Base-by-base conservation (phyloP, 768 basidiomycete species). In the Rhizopogon rudus region DNA sequence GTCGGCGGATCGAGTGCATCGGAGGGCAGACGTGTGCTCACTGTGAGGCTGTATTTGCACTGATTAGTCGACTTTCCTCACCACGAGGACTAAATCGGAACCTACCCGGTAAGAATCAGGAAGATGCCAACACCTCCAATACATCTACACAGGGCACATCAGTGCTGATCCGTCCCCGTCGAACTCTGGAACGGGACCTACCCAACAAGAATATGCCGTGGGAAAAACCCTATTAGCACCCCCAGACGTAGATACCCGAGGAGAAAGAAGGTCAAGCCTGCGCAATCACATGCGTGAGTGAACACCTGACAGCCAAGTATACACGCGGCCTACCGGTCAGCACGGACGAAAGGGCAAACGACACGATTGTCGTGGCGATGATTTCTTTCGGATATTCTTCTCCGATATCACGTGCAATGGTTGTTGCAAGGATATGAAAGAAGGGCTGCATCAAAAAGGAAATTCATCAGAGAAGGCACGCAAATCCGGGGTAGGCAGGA, bases 41-140 rank as follows among this genome's bases (percentile, higher is more conserved):
- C 92, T 9, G 93, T 87, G 33, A 98, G 75, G 12, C 93, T 90
- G 57, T 40, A 40, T 33, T 40, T 42, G 16, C 17, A 13, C 17
- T 35, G 31, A 29, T 49, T 4, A 39, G 28, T 25, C 45, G 9
- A 42, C 22, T 10, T 49, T 14, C 1, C 35, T 25, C 35, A 46
- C 0, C 14, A 35, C 29, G 25, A 41, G 20, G 25, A 44, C 35
- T 45, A 35, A 40, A 31, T 53, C 9, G 40, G 59, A n/a, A 63
- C 79, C 54, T 61, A 90, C 88, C 93, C 94, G 0, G 95, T 98
- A 62, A 88, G 77, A 41, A 98, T 82, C 44, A 99, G 76, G 71
- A 98, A 99, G 8, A 87, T 83, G 14, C 96, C 96, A 33, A 98
- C 92, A n/a, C 96, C 95, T 9, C 95, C 95, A 40, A 98, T 98